Evolutionary conservation across 441 rosid genomes (phyloP), one percentile per base, ranked within the genome.

Genomic region (Corymbia citriodora): DNA sequence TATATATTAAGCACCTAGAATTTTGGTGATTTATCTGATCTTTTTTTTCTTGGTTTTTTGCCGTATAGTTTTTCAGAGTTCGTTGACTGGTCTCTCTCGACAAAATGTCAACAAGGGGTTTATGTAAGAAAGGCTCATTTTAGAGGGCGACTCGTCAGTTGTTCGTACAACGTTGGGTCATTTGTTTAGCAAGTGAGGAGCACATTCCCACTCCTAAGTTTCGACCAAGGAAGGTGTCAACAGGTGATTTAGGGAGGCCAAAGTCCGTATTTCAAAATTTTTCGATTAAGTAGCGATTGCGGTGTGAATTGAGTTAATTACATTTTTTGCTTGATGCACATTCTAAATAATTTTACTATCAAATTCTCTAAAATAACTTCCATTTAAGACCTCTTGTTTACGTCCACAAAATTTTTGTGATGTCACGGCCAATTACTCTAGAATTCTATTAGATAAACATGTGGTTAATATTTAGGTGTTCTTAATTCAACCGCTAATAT

Each of bases 341-440:
- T 74, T 13, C 33, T 63, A 63, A 13, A 29, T 29, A 29, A 55
- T 55, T 19, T 19, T 55, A 8, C 59, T 31, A 17, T 68, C 10
- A 7, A 68, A 33, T 68, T 68, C 23, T 68, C 7, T 31, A 10
- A 68, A 68, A 1, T 68, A 68, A 68, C 36, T 31, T 68, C 40
- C 40, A 40, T 16, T 74, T 3, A 6, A 8, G 52, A 40, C 27
- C n/a, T 40, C 52, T 25, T 7, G 1, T 5, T 21, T 3, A 6
- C 1, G 13, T 13, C 12, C 16, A 79, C 45, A 8, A 45, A 74
- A 11, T 21, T 40, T 74, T 74, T 7, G 8, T 19, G 2, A 21
- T 14, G 11, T 40, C 15, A 40, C 9, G 3, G 2, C 19, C 15
- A 10, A 33, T 1, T 19, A 3, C 1, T 72, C 8, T 10, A 19